These are phyloP conservation scores for Aspergillus leporis DNA, from an alignment of 495 filamentous ascomycete genomes.

Conservation along the genomic window DNA sequence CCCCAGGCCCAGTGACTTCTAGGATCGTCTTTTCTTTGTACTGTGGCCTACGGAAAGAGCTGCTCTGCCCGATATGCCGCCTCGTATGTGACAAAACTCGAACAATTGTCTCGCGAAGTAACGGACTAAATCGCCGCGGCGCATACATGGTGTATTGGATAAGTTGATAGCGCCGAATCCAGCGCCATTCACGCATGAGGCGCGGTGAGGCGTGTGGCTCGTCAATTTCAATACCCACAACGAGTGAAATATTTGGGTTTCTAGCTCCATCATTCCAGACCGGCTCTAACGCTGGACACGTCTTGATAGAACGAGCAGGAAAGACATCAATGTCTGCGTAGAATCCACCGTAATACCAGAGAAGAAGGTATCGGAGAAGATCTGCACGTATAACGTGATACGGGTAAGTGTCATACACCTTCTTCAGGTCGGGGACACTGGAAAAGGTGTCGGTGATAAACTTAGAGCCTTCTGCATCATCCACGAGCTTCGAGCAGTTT, in stretches of 20 bases:
- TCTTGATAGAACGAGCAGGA: slow-evolving; percentile 31
- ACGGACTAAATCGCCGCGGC: slow-evolving; percentile 41
- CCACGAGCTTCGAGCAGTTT: slow-evolving; percentile 24
- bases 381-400: slow-evolving; percentile 45
- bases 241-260: slow-evolving; percentile 34
- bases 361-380: slow-evolving; percentile 49
- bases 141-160: slow-evolving; percentile 46
- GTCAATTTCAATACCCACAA: slow-evolving; percentile 43
- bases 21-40: slow-evolving; percentile 35
- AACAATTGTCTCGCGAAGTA: slow-evolving; percentile 38
- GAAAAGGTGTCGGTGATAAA: slow-evolving; percentile 31
- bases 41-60: slow-evolving; percentile 14
- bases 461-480: slow-evolving; percentile 29
- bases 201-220: slow-evolving; percentile 38
- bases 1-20: slow-evolving; percentile 40
- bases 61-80: slow-evolving; percentile 20
- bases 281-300: slow-evolving; percentile 31
- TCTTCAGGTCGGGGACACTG: slow-evolving; percentile 32
- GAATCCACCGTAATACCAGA: slow-evolving; percentile 52
- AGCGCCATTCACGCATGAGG: slow-evolving; percentile 41
- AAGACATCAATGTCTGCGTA: slow-evolving; percentile 51
- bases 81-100: slow-evolving; percentile 39
- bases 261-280: slow-evolving; percentile 13
- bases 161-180: slow-evolving; percentile 40
- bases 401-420: slow-evolving; percentile 35